phyloP scores from a whole-genome alignment of 805 yeast genomes.

The Cyberlindnera saturnus region DNA sequence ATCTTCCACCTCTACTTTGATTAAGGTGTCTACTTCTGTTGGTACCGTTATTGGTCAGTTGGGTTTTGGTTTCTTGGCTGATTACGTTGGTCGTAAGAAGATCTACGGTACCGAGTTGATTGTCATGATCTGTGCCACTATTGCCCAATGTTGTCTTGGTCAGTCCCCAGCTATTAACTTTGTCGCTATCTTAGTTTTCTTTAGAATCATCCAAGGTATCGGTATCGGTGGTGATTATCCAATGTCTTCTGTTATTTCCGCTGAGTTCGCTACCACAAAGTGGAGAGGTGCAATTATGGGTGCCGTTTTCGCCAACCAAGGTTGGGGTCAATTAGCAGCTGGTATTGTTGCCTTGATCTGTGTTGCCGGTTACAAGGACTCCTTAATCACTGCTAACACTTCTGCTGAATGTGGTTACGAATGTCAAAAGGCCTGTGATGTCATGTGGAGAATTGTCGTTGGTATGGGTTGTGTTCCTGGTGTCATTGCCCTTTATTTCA shows the following conservation, averaged over 20 bases:
- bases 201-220: conserved; percentile 86
- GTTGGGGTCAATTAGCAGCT: conserved; percentile 89
- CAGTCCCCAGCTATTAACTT: conserved; percentile 64
- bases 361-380: conserved; percentile 70
- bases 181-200: conserved; percentile 66
- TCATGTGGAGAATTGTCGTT: conserved; percentile 88
- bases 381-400: conserved; percentile 45
- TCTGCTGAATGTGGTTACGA: conserved; percentile 55
- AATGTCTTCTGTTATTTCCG: conserved; percentile 84
- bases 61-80: conserved; percentile 79
- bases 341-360: conserved; percentile 77
- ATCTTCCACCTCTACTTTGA: conserved; percentile 62
- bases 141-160: conserved; percentile 73
- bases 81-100: conserved; percentile 76
- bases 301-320: conserved; percentile 95
- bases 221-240: conserved; percentile 99
- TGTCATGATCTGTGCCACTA: conserved; percentile 73
- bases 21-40: conserved; percentile 86
- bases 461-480: conserved; percentile 94
- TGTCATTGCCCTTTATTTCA: conserved; percentile 73
- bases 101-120: conserved; percentile 85
- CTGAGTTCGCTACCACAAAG: conserved; percentile 89
- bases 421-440: conserved; percentile 79
- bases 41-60: conserved; percentile 92
- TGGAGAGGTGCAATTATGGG: conserved; percentile 99